These are phyloP conservation scores for Apiospora saccharicola DNA, from an alignment of 2,329 filamentous ascomycete species.

Conservation along the genomic window DNA sequence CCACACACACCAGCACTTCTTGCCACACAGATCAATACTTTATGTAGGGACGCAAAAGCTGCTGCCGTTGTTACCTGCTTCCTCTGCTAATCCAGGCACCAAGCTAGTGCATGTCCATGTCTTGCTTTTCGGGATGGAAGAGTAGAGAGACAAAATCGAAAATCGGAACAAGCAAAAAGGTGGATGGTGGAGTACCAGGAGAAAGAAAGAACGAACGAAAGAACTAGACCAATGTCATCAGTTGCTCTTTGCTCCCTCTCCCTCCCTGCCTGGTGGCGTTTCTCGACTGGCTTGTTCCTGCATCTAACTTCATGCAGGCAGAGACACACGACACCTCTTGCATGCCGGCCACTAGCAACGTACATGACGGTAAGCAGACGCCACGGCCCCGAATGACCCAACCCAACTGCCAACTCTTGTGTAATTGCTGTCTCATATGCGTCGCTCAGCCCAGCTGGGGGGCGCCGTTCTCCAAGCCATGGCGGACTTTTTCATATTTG, in stretches of 20 bases:
- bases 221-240: not conserved
- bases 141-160: not conserved
- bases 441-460: not conserved
- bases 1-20: not conserved
- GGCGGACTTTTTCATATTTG: not conserved
- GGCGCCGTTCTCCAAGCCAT: not conserved
- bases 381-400: not conserved
- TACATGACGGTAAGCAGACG: not conserved
- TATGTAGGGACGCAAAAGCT: not conserved
- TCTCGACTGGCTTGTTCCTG: not conserved
- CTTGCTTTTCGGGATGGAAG: not conserved
- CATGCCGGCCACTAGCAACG: not conserved
- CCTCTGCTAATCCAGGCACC: not conserved
- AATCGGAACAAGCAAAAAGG: not conserved
- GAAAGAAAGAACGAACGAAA: not conserved
- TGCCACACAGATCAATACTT: not conserved
- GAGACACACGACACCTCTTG: not conserved
- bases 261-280: not conserved
- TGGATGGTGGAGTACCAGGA: not conserved
- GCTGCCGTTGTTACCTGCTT: not conserved
- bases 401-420: not conserved
- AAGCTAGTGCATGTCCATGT: not conserved
- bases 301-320: conserved; percentile 2
- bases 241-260: not conserved
- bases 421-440: conserved; percentile 2